Base-by-base conservation (phyloP, 176 grass and related monocot species). In the Oryza rufipogon region DNA sequence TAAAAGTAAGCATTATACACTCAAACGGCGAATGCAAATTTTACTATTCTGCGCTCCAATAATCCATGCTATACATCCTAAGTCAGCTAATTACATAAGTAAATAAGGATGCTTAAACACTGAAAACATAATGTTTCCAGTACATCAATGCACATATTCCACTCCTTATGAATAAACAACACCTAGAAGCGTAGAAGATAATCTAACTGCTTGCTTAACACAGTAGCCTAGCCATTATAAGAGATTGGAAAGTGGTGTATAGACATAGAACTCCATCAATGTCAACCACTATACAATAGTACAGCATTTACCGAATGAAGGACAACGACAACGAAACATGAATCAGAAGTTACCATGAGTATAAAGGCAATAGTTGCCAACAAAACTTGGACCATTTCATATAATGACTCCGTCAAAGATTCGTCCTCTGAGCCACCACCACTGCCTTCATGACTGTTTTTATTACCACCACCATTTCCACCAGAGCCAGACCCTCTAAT, bases 341-440 rank as follows among this genome's bases (percentile, higher is more conserved):
- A 64, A 88, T 60, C 13, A 68, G 75, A 45, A 74, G 66, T 97
- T 93, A 98, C 96, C 93, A 90, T 32, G 79, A 91, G 54, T 34
- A 95, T 89, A 83, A 98, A 91, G 30, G 85, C 86, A 7, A 93
- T 17, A 3, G 91, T 88, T 67, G 93, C 96, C 80, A 98, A 77
- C 80, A 95, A 47, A 75, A 98, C 80, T 82, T 98, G 93, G 45
- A 95, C 19, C 54, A 87, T 33, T 85, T 98, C 96, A 88, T 95
- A 88, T 64, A 98, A 87, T 41, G 77, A 90, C 41, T 88, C 87
- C 15, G 75, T 85, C 81, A 93, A 98, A 91, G 91, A 81, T 68
- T 84, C 85, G 4, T 91, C 89, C 9, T 87, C 87, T 88, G 84
- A 84, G 80, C 79, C 92, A 77, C 75, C 88, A 49, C 80, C 87